Evolutionary conservation across 495 filamentous ascomycete species (phyloP).

Genomic region (Terfezia claveryi): DNA sequence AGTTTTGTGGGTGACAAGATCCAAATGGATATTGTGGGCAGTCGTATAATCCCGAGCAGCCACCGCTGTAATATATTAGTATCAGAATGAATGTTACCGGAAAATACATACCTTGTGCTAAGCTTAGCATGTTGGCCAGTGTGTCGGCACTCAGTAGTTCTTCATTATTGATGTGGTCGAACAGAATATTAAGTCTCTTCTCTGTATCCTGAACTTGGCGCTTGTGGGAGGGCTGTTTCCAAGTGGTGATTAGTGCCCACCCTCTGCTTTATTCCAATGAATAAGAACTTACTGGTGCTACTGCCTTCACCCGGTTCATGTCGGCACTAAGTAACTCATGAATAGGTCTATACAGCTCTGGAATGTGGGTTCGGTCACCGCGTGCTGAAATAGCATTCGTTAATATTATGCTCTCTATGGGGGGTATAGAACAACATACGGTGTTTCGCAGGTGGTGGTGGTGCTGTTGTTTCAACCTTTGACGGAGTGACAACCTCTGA

Average conservation of each 20-base stretch:
- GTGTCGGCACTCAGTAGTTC: conserved; percentile 71
- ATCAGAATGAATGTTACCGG: conserved; percentile 22
- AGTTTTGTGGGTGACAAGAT: conserved; percentile 59
- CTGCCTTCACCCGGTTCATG: conserved; percentile 66
- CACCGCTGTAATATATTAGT: conserved; percentile 34
- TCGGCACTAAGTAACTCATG: conserved; percentile 63
- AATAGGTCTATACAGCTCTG: conserved; percentile 47
- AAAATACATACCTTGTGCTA: conserved; percentile 12
- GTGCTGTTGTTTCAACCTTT: conserved; percentile 23
- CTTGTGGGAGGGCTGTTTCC: conserved; percentile 36
- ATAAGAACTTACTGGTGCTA: conserved; percentile 35
- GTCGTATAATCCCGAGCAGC: conserved; percentile 49
- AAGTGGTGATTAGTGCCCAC: neutral
- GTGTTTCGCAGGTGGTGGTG: conserved; percentile 38
- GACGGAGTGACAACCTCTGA: conserved; percentile 28
- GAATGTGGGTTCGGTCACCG: conserved; percentile 82
- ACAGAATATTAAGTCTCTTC: conserved; percentile 72
- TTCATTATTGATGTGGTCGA: conserved; percentile 90
- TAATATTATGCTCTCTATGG: neutral
- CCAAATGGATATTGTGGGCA: conserved; percentile 53
- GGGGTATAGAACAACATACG: conserved; percentile 29
- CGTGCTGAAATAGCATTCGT: conserved; percentile 28
- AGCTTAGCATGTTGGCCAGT: conserved; percentile 36
- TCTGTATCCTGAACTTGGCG: conserved; percentile 79
- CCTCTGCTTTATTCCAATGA: too few relatives aligned